Conservation (phyloP, 495 filamentous ascomycete species). For the Aspergillus bridgeri region DNA sequence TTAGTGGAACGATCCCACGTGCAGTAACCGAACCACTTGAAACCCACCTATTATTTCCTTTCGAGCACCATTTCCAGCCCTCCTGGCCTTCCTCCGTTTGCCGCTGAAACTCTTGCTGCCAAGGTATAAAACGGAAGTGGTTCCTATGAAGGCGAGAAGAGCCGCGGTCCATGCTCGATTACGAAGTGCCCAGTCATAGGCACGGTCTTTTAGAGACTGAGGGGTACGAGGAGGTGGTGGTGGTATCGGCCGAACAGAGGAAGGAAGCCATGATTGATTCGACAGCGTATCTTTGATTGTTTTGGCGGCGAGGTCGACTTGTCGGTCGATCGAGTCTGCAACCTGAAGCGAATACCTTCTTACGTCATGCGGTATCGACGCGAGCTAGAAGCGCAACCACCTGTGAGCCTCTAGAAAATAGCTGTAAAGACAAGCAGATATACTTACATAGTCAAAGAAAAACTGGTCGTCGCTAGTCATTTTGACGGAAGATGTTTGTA, state of each 20-base stretch:
- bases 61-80: conserved; percentile 77
- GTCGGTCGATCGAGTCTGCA: conserved; percentile 72
- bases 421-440: not conserved
- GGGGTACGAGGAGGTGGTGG: conserved; percentile 40
- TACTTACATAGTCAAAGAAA: conserved; percentile 48
- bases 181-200: conserved; percentile 60
- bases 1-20: not conserved
- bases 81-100: conserved; percentile 69
- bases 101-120: conserved; percentile 55
- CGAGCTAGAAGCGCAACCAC: conserved; percentile 49
- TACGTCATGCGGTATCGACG: conserved; percentile 69
- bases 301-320: conserved; percentile 67
- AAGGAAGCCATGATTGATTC: conserved; percentile 65
- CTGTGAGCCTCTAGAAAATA: not conserved
- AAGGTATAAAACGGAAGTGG: conserved; percentile 62
- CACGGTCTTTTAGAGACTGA: conserved; percentile 36
- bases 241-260: conserved; percentile 56
- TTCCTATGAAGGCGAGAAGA: conserved; percentile 64
- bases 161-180: conserved; percentile 69
- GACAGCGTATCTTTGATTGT: conserved; percentile 60
- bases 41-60: conserved; percentile 73
- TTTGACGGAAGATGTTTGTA: conserved; percentile 20
- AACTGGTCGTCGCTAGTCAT: conserved; percentile 53
- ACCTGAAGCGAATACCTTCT: conserved; percentile 59
- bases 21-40: not conserved